Base-by-base conservation (phyloP, 495 filamentous ascomycete species). In the Penicillium subrubescens region DNA sequence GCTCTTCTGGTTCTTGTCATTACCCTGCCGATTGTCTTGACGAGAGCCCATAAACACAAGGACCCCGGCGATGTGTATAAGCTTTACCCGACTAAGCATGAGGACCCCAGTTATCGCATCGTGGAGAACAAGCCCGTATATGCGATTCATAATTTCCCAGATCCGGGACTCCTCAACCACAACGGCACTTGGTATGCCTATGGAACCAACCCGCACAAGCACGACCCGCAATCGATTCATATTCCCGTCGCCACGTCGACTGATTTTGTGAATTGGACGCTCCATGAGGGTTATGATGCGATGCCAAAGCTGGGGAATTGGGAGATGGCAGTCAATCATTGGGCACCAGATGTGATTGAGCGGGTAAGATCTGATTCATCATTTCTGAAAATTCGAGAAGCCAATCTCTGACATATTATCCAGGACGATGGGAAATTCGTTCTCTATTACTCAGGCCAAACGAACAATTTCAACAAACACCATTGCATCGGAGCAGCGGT, bases 401-500 rank as follows among this genome's bases (percentile, higher is more conserved):
- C 12, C 14, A 4, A 31, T 23, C 14, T 29, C 63, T 63, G 29
- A 66, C 44, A 59, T 37, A 31, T 29, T 39, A 19, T 23, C 33
- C 23, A 78, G 78, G 66, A 75, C 34, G 72, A 81, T 62, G 81
- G 79, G 25, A 71, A 56, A 35, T 89, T 81, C 66, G 77, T 87
- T 5, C 77, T 89, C 70, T 88, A 88, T 70, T 88, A 85, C 67
- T 75, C 81, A 19, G 86, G 79, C 10, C 71, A 80, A 57, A 69
- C 76, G 8, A 73, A 75, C 8, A 60, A 70, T 4, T 74, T 73
- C 55, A 39, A 55, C 0, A 63, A 51, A 11, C 72, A 76, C 52
- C 85, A 88, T 67, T 87, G 85, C 70, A 73, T 88, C 59, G 84
- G 86, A 31, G 78, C 76, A 5, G 84, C 86, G 6, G 75, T 77